Evolutionary conservation across 768 basidiomycete species (phyloP).

Genomic region (Pholiota conissans): DNA sequence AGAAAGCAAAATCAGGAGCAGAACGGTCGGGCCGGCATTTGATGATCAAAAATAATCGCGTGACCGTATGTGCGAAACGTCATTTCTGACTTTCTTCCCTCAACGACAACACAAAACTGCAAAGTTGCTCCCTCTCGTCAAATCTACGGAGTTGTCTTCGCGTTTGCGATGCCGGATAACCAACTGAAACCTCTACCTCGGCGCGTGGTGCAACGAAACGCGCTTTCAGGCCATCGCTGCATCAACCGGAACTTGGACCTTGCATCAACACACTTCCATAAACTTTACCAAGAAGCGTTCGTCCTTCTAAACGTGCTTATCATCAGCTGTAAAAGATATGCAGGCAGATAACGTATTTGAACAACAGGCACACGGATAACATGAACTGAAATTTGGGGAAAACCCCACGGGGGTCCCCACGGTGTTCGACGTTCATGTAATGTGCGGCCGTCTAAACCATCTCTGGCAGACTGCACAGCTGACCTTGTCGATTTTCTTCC

Average conservation of each 20-base stretch:
- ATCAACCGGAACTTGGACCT: neutral
- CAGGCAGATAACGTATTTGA: constrained; percentile 6
- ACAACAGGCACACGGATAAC: constrained; percentile 4
- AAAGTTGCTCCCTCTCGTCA: neutral
- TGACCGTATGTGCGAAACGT: neutral
- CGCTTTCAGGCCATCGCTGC: neutral
- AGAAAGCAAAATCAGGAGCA: neutral
- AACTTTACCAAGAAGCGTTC: neutral
- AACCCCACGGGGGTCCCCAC: constrained; percentile 8
- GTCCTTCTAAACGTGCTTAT: constrained; percentile 1
- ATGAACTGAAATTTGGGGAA: constrained; percentile 1
- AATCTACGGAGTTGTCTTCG: neutral
- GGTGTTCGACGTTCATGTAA: neutral
- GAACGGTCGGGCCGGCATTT: neutral
- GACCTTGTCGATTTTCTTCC: constrained; percentile 2
- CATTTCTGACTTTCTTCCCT: neutral
- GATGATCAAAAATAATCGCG: neutral
- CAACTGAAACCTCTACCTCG: neutral
- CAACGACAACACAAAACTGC: neutral
- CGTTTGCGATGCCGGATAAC: neutral
- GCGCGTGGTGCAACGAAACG: neutral
- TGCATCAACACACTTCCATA: neutral
- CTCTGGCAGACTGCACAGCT: constrained; percentile 1
- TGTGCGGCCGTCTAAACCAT: neutral
- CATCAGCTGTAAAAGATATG: neutral